phyloP scores from a whole-genome alignment of 139 green algal genomes.

The Asterochloris sp. region DNA sequence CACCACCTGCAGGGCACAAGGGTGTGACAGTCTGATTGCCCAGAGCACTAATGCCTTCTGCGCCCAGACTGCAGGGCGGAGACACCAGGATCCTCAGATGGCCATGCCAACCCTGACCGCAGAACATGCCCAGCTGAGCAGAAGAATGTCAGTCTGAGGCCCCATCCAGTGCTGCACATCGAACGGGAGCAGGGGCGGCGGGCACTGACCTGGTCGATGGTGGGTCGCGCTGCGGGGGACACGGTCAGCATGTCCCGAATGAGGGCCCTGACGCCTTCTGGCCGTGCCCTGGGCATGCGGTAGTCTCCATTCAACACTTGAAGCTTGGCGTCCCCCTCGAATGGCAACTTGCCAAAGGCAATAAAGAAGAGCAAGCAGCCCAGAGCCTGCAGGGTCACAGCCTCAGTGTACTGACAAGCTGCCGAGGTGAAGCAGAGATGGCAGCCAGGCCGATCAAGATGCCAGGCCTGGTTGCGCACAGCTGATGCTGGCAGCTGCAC shows the following conservation, averaged over 20 bases:
- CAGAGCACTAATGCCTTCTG: not conserved
- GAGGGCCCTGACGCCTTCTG: constrained; percentile 8
- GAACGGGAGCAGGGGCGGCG: no score
- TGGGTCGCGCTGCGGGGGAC: constrained; percentile 7
- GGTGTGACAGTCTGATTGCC: not conserved
- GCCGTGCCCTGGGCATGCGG: constrained; percentile 38
- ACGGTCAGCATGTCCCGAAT: constrained; percentile 19
- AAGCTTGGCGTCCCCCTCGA: constrained; percentile 74
- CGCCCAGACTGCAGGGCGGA: not conserved
- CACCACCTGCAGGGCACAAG: not conserved
- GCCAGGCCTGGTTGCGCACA: not conserved
- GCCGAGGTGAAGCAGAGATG: not conserved
- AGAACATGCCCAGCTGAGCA: not conserved
- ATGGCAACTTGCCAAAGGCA: constrained; percentile 73
- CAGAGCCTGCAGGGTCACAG: constrained; percentile 50
- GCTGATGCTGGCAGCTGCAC: not conserved
- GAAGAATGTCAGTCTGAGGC: not conserved
- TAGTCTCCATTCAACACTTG: constrained; percentile 73
- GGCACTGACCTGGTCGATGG: not conserved
- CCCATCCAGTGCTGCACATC: not conserved
- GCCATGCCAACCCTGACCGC: no score
- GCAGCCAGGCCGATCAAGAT: not conserved
- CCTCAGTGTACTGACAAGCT: not conserved
- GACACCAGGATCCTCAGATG: not conserved
- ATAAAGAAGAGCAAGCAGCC: constrained; percentile 84